Conservation (phyloP, 2,329 filamentous ascomycete species). For the Neopestalotiopsis sp. region DNA sequence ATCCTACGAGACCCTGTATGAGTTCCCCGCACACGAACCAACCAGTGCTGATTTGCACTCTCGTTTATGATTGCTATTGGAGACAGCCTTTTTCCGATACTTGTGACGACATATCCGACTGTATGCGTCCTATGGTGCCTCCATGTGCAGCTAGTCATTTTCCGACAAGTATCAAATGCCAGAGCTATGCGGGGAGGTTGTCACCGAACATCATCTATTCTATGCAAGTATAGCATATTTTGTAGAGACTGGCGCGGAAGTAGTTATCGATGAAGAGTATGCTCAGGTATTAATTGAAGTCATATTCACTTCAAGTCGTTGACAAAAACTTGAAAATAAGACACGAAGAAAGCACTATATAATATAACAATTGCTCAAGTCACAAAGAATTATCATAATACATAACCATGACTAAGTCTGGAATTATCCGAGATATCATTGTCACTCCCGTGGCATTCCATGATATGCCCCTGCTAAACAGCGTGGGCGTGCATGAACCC, state of each 20-base stretch:
- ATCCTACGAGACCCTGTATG: background rate
- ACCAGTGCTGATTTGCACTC: background rate
- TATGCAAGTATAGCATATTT: background rate
- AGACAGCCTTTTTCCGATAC: background rate
- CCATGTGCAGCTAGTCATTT: background rate
- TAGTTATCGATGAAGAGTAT: background rate
- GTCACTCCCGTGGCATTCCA: conserved; percentile 51
- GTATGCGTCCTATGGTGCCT: background rate
- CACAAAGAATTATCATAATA: background rate
- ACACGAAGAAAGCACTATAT: too few relatives aligned
- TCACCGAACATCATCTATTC: too few relatives aligned
- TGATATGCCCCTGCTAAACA: conserved; percentile 50
- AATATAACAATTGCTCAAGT: too few relatives aligned
- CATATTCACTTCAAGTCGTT: background rate
- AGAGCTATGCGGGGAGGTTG: background rate
- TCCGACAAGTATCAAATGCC: background rate
- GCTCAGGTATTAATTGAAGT: background rate
- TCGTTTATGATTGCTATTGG: background rate
- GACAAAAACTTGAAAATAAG: too few relatives aligned
- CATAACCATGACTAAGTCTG: conserved; percentile 31
- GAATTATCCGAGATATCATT: conserved; percentile 42
- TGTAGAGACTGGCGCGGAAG: background rate
- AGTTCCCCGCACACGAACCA: background rate
- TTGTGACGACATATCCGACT: background rate
- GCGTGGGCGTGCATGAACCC: conserved; percentile 49